These are phyloP conservation scores for Paraphaeosphaeria minitans DNA, from an alignment of 2,329 filamentous ascomycete species.

Conservation along the genomic window DNA sequence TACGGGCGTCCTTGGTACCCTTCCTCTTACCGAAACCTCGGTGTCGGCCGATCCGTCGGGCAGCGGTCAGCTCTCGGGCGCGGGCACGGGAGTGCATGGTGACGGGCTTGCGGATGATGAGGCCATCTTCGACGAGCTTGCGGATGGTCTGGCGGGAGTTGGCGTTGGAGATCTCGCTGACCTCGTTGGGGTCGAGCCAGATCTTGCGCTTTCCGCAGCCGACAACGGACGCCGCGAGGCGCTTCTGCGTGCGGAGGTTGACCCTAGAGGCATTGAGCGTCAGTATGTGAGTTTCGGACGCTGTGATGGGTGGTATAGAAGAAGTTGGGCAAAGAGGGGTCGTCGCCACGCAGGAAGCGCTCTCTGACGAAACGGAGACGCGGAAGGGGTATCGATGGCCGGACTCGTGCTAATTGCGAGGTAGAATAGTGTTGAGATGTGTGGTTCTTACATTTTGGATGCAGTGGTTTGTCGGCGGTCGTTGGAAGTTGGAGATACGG, in stretches of 20 bases:
- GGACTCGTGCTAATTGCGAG: slow-evolving; percentile 26
- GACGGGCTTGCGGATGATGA: slow-evolving; percentile 99
- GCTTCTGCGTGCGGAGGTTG: slow-evolving; percentile 99
- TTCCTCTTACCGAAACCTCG: slow-evolving; percentile 99
- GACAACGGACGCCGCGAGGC: slow-evolving; percentile 97
- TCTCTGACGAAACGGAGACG: slow-evolving; percentile 28
- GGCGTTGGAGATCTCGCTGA: slow-evolving; percentile 99
- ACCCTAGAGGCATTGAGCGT: slow-evolving; percentile 68
- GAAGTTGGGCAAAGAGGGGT: slow-evolving; percentile 41
- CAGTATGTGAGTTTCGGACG: slow-evolving; percentile 33
- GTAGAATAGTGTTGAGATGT: slow-evolving; percentile 22
- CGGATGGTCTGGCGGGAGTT: slow-evolving; percentile 99
- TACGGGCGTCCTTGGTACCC: slow-evolving; percentile 99
- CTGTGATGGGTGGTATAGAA: slow-evolving; percentile 24
- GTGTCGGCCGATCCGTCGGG: slow-evolving; percentile 95
- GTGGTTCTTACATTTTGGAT: slow-evolving; percentile 51
- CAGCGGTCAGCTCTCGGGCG: slow-evolving; percentile 91
- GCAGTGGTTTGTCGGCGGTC: slow-evolving; percentile 44
- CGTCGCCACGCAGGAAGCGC: slow-evolving; percentile 37
- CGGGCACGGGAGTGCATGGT: slow-evolving; percentile 99
- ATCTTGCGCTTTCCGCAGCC: slow-evolving; percentile 99
- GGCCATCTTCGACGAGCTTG: slow-evolving; percentile 99
- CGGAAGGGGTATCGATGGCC: slow-evolving; percentile 23
- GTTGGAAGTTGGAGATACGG: slow-evolving; percentile 28
- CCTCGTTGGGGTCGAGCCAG: slow-evolving; percentile 99